Evolutionary conservation across 2,329 filamentous ascomycete species (phyloP).

Genomic region (Penicillium olsonii): DNA sequence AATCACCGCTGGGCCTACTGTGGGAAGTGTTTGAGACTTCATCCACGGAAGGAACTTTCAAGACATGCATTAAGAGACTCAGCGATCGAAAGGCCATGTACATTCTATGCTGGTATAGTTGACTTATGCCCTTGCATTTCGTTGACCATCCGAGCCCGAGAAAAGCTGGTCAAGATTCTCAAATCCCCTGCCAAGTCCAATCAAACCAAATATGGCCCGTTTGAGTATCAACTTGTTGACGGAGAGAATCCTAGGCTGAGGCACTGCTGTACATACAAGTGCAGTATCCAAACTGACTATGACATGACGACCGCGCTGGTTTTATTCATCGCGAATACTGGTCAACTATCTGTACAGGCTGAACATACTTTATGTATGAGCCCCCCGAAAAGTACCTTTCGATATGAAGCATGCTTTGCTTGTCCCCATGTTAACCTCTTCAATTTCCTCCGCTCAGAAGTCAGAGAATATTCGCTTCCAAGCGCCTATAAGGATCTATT

Average conservation of each 20-base stretch:
- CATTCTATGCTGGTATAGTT: slow-evolving; percentile 8
- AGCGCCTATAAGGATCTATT: slow-evolving; percentile 1
- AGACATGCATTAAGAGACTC: not conserved
- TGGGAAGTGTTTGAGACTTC: slow-evolving; percentile 14
- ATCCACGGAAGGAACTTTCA: slow-evolving; percentile 11
- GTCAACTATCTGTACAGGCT: slow-evolving; percentile 4
- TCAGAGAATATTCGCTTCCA: slow-evolving; percentile 1
- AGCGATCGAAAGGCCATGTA: slow-evolving; percentile 9
- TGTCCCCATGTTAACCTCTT: slow-evolving; percentile 9
- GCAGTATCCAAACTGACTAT: too few relatives aligned
- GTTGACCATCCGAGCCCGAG: slow-evolving; percentile 11
- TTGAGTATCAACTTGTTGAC: not conserved
- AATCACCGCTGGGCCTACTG: slow-evolving; percentile 15
- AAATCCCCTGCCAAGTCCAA: not conserved
- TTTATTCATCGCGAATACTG: slow-evolving; percentile 4
- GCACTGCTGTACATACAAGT: slow-evolving; percentile 5
- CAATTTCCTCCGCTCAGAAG: slow-evolving; percentile 2
- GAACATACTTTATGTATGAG: slow-evolving; percentile 5
- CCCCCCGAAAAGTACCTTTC: not conserved
- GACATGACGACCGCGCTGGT: not conserved
- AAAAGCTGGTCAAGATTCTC: slow-evolving; percentile 8
- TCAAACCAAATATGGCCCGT: slow-evolving; percentile 1
- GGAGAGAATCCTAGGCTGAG: not conserved
- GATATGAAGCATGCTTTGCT: slow-evolving; percentile 5
- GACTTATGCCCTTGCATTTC: slow-evolving; percentile 14